Base-by-base conservation (phyloP, 1,284 basidiomycete species). In the Melampsora larici-populina region DNA sequence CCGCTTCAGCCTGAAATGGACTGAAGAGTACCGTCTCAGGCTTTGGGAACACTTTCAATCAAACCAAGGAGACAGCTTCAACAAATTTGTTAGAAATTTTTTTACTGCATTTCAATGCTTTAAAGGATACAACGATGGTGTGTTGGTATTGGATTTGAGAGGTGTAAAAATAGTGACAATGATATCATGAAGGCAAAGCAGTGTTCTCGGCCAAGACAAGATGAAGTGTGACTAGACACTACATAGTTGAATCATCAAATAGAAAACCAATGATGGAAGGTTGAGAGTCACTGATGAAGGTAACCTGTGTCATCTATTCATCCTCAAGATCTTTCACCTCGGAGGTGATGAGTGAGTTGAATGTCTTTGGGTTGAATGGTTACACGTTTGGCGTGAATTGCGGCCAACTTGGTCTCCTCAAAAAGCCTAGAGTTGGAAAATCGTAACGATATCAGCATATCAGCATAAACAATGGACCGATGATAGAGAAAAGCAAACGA, bases 281-380 rank as follows among this genome's bases (percentile, higher is more conserved):
- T 11, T 58, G n/a, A n/a, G 7, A 24, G 55, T 24, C n/a, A n/a
- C 55, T 58, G 6, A 43, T 11, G 40, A 43, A 13, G 11, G 40
- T 11, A 43, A 43, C 40, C 6, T 43, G 11, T 7, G 40, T 43
- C 40, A 43, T 43, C 6, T 43, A 8, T 43, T 43, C 40, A 43
- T 43, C 40, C 11, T 58, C 26, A 58, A 4, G 55, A 58, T 84
- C 83, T 80, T 85, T 88, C 86, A 80, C 88, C 88, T 80, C 88
- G 85, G 82, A 89, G 86, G 82, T 88, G 87, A 81, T 88, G 85
- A 63, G 88, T 88, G 80, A 88, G 86, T 81, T 87, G 87, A 81
- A 91, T 87, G 84, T 91, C 90, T 86, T 90, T 90, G 68, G 89
- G 89, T 84, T 91, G 90, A 82, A 87, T 87, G 80, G 86, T 86